These are phyloP conservation scores for Calophaca sinica DNA, from an alignment of 306 rosid genomes.

Conservation along the genomic window DNA sequence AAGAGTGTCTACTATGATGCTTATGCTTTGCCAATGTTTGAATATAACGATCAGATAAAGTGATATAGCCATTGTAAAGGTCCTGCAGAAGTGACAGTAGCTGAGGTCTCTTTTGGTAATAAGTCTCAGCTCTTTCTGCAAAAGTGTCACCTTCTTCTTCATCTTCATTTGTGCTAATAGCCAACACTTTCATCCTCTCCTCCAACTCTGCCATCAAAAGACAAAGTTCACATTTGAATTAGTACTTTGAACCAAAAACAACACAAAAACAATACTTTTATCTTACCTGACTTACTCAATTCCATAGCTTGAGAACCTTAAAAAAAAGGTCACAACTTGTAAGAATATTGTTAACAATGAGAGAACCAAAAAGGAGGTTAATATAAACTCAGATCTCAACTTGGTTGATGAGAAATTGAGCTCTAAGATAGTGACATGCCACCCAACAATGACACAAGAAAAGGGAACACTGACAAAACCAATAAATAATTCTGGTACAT, in stretches of 20 bases:
- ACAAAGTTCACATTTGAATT: constrained; percentile 1
- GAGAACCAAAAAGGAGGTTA: constrained; percentile 36
- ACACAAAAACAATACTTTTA: neutral
- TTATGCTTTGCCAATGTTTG: constrained; percentile 66
- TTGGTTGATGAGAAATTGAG: constrained; percentile 40
- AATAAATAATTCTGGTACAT: constrained; percentile 34
- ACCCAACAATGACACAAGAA: constrained; percentile 49
- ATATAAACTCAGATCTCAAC: constrained; percentile 40
- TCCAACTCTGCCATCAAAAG: constrained; percentile 69
- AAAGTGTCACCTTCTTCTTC: constrained; percentile 69
- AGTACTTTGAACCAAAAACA: constrained; percentile 3
- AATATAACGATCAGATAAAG: constrained; percentile 80
- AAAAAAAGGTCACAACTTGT: neutral
- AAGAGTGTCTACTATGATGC: constrained; percentile 59
- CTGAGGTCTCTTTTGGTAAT: constrained; percentile 91
- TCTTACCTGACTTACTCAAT: constrained; percentile 42
- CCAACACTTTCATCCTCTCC: constrained; percentile 76
- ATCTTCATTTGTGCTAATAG: constrained; percentile 51
- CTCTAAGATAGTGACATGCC: constrained; percentile 48
- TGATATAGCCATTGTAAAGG: constrained; percentile 80
- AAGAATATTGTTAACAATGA: neutral
- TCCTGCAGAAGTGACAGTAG: constrained; percentile 77
- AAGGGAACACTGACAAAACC: constrained; percentile 49
- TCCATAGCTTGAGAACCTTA: constrained; percentile 3
- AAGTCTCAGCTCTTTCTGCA: constrained; percentile 87